phyloP scores from a whole-genome alignment of 2,329 filamentous ascomycete species.

The Bipolaris bicolor region DNA sequence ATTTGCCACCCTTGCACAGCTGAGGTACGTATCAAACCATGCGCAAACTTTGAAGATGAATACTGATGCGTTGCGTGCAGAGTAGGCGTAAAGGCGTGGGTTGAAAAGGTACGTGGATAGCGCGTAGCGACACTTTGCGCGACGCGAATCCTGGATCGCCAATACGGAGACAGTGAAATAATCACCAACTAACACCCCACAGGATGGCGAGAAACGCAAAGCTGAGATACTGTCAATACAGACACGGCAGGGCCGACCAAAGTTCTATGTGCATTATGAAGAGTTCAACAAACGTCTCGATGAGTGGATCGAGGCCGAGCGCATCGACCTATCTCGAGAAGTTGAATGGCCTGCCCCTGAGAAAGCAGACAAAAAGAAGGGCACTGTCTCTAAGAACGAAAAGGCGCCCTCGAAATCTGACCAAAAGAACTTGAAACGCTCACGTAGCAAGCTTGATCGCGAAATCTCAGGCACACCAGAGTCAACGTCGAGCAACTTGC shows the following conservation, averaged over 20 bases:
- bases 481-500: conserved; percentile 57
- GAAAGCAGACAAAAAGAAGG: conserved; percentile 86
- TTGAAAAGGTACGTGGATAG: conserved; percentile 66
- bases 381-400: conserved; percentile 54
- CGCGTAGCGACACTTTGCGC: conserved; percentile 10
- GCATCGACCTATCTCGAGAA: conserved; percentile 86
- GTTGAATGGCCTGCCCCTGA: conserved; percentile 97
- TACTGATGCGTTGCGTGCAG: conserved; percentile 52
- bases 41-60: conserved; percentile 35
- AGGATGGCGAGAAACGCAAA: conserved; percentile 83
- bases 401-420: conserved; percentile 53
- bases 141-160: conserved; percentile 12
- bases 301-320: conserved; percentile 85
- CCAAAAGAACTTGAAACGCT: conserved; percentile 55
- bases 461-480: conserved; percentile 64
- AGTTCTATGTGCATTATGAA: conserved; percentile 96
- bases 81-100: conserved; percentile 70
- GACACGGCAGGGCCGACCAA: conserved; percentile 83
- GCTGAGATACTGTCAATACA: conserved; percentile 96
- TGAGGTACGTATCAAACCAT: conserved; percentile 65
- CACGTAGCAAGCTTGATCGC: conserved; percentile 55
- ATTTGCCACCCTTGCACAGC: conserved; percentile 81
- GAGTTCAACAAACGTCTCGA: conserved; percentile 92
- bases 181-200: conserved; percentile 24
- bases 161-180: conserved; percentile 19